Evolutionary conservation across 75 land plant genomes (phyloP), one percentile per base, ranked within the genome.

Genomic region (Pinus tabuliformis): DNA sequence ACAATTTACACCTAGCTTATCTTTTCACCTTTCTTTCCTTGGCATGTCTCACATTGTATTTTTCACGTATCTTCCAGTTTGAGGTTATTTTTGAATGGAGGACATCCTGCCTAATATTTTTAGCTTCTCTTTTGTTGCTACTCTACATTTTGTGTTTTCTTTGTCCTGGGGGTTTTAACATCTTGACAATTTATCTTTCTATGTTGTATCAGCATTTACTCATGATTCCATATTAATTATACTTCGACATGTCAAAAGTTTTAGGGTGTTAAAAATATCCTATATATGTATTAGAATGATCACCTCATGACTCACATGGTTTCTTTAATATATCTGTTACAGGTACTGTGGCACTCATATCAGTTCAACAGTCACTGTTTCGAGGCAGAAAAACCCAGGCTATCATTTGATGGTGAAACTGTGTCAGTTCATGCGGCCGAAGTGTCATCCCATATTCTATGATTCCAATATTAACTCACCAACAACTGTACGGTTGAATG

Each of bases 361-460:
- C 58, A 82, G 89, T 78, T 89, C 93, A 56, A 89, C 89, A 22
- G 75, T 97, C 13, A 91, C 96, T 28, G 86, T 95, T 37, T 52
- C 60, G 75, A 83, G 90, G 70, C 64, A 85, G 76, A 81, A 70
- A 61, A 85, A 86, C 59, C 86, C 82, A 24, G 81, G 83, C 37
- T 52, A 70, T 45, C 74, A 88, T 72, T 57, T 97, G 73, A 76
- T 82, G 78, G 17, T 59, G 4, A 97, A 89, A 78, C 63, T 97
- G 56, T 87, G 90, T 79, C 86, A 79, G 58, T 97, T 83, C 73
- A 80, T 97, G 86, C 78, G 93, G 54, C 94, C 96, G 22, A 97
- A 91, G 74, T 97, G 98, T 59, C 99, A 97, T 82, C 89, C 96
- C 56, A 58, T 97, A 18, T 87, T 97, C 64, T 97, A 83, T 77